A percentile compares a stretch with the other conserved stretches of the same genome.
Evolutionary conservation across 1,284 basidiomycete genomes (phyloP).

Genomic region (Erythrobasidium hasegawianum): DNA sequence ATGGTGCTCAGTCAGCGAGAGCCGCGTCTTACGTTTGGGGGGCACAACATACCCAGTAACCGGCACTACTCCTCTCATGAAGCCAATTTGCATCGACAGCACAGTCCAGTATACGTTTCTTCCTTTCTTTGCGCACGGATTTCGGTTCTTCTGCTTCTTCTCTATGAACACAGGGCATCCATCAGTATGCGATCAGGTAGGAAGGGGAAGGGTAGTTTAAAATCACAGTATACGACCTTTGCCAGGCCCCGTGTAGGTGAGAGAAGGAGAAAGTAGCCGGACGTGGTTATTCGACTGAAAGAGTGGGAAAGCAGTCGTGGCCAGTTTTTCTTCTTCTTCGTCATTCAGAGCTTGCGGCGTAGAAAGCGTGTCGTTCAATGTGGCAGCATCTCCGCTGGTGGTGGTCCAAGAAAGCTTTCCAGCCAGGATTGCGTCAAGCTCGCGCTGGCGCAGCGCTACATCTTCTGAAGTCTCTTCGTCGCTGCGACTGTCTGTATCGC

Average conservation of each 20-base stretch:
- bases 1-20: too few species aligned
- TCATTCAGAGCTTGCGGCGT: too few species aligned
- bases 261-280: neutral
- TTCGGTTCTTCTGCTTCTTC: conserved; percentile 17
- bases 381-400: too few species aligned
- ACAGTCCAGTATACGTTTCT: neutral
- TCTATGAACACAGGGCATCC: neutral
- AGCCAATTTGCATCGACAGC: conserved; percentile 12
- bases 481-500: too few species aligned
- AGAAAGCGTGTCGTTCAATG: too few species aligned
- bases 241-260: conserved; percentile 5
- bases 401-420: too few species aligned
- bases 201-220: neutral
- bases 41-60: too few species aligned
- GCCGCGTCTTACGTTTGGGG: too few species aligned
- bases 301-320: neutral
- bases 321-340: neutral
- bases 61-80: neutral
- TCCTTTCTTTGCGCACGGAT: conserved; percentile 1
- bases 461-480: too few species aligned
- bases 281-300: neutral
- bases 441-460: too few species aligned
- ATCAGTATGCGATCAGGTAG: neutral
- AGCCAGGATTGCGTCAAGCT: too few species aligned
- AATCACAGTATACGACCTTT: conserved; percentile 23